A percentile compares a stretch with the other conserved stretches of the same genome.
Evolutionary conservation across 1,139 yeast genomes (phyloP).

Genomic region (Pichia sorboxylosa): DNA sequence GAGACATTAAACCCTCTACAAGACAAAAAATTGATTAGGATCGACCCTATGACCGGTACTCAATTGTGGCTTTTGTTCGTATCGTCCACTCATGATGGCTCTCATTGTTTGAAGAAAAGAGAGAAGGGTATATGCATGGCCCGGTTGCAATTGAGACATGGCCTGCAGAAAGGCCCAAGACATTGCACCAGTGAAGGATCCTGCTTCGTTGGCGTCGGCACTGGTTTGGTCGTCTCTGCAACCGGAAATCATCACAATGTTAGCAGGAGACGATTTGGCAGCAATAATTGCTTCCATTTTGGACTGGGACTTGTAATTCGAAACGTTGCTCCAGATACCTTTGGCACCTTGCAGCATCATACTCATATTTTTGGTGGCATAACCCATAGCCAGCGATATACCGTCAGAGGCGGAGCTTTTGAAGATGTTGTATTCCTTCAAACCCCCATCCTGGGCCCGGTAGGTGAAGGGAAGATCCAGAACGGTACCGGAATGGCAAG

Average conservation of each 20-base stretch:
- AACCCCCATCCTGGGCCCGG: conserved; percentile 72
- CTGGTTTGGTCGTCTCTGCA: conserved; percentile 78
- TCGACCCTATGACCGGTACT: conserved; percentile 80
- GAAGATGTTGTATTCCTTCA: conserved; percentile 80
- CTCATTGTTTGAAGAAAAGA: conserved; percentile 76
- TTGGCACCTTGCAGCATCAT: conserved; percentile 40
- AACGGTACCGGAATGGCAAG: conserved; percentile 90
- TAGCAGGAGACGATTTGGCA: conserved; percentile 76
- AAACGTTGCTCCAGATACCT: conserved; percentile 39
- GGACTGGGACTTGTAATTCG: conserved; percentile 19
- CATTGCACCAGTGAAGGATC: conserved; percentile 87
- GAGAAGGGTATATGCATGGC: conserved; percentile 47
- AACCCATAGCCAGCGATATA: conserved; percentile 56
- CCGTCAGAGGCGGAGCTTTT: conserved; percentile 80
- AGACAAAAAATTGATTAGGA: conserved; percentile 47
- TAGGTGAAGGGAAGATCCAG: conserved; percentile 82
- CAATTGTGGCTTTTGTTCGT: conserved; percentile 82
- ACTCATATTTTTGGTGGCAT: conserved; percentile 57
- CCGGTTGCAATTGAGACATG: conserved; percentile 47
- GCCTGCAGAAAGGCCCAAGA: conserved; percentile 79
- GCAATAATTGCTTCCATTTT: conserved; percentile 32
- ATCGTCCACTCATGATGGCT: conserved; percentile 51
- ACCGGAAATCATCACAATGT: conserved; percentile 76
- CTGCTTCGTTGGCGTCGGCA: conserved; percentile 76
- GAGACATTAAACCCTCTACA: no score